Conservation (phyloP, 2,329 filamentous ascomycete genomes). For the Cyclaneusma minus region DNA sequence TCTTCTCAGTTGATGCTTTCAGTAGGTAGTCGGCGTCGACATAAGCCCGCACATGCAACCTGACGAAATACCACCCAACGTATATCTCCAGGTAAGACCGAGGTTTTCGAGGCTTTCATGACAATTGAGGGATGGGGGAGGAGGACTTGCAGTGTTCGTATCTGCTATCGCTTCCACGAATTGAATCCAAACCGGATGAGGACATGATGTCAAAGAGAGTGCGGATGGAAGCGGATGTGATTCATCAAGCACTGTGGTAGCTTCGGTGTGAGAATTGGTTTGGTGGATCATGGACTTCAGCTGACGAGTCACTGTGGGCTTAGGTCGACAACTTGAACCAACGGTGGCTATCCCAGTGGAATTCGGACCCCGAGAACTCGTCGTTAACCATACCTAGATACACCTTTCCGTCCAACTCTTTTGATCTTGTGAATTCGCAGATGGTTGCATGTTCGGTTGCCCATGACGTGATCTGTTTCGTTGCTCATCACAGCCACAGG, state of each 20-base stretch:
- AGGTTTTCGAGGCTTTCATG: too few relatives aligned
- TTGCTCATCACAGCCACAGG: constrained; percentile 19
- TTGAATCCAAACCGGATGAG: too few relatives aligned
- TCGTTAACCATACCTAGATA: constrained; percentile 26
- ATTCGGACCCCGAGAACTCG: constrained; percentile 1
- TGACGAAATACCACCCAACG: constrained; percentile 46
- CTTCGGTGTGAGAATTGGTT: neutral
- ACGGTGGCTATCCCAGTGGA: constrained; percentile 22
- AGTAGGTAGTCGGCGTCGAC: constrained; percentile 55
- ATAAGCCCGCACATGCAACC: constrained; percentile 56
- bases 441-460: constrained; percentile 34
- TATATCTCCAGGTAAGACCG: constrained; percentile 44
- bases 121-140: neutral
- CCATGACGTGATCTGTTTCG: neutral
- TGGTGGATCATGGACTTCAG: neutral
- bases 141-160: neutral
- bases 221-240: neutral
- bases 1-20: constrained; percentile 1
- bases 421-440: constrained; percentile 73
- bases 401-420: constrained; percentile 53
- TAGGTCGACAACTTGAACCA: constrained; percentile 56
- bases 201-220: neutral
- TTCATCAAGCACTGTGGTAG: too few relatives aligned
- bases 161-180: too few relatives aligned
- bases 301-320: constrained; percentile 1